Evolutionary conservation across 2,329 filamentous ascomycete genomes (phyloP).

Genomic region (Aspergillus udagawae): DNA sequence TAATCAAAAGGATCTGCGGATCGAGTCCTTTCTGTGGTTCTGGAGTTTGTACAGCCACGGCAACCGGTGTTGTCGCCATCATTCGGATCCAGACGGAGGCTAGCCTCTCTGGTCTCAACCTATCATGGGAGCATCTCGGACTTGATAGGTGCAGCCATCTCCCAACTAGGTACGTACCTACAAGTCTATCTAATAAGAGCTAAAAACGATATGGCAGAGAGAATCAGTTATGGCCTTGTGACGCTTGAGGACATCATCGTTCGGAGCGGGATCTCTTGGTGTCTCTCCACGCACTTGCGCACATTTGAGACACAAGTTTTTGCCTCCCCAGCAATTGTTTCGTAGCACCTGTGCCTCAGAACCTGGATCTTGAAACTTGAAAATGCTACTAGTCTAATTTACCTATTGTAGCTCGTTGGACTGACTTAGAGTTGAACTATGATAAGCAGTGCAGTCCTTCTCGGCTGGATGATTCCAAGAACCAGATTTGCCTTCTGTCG

Average conservation of each 20-base stretch:
- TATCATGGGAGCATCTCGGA: not conserved
- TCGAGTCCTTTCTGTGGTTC: slow-evolving; percentile 1
- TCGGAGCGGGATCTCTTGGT: not conserved
- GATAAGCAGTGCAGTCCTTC: not conserved
- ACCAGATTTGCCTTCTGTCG: not conserved
- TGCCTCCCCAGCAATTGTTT: not conserved
- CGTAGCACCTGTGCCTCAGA: not conserved
- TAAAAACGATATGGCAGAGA: not conserved
- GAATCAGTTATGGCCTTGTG: not conserved
- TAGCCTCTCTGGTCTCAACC: not conserved
- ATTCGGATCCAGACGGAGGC: not conserved
- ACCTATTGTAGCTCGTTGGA: too few species aligned
- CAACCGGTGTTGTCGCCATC: not conserved
- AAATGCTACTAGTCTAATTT: not conserved
- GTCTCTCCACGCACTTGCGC: not conserved
- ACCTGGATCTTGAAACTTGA: not conserved
- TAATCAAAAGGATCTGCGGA: slow-evolving; percentile 5
- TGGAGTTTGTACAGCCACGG: slow-evolving; percentile 6
- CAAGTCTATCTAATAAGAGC: too few species aligned
- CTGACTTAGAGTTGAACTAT: too few species aligned
- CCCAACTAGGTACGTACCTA: not conserved
- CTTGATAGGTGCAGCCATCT: not conserved
- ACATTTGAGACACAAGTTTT: not conserved
- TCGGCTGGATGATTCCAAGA: not conserved
- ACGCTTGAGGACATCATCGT: not conserved